Percentiles rank a stretch among this genome's conserved stretches.
phyloP scores from a whole-genome alignment of 2,329 filamentous ascomycete genomes.

The Rhytidhysteron rufulum region DNA sequence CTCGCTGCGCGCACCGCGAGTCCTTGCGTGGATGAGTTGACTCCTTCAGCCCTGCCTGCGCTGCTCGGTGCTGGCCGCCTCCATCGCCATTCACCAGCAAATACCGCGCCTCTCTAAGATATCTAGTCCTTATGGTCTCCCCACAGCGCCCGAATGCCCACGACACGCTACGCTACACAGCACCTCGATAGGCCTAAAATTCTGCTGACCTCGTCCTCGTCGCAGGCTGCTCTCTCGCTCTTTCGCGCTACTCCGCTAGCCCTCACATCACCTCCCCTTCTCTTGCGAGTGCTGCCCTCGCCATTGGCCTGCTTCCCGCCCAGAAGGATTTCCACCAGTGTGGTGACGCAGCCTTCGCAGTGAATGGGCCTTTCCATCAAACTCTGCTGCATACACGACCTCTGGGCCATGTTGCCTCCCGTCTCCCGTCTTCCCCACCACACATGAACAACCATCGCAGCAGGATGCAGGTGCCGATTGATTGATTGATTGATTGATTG shows the following conservation, averaged over 20 bases:
- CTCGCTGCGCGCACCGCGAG: no score
- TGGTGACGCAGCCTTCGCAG: conserved; percentile 12
- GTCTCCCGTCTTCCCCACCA: background rate
- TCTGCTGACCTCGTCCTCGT: no score
- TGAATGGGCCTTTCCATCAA: conserved; percentile 3
- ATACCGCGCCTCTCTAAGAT: no score
- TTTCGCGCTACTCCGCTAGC: conserved; percentile 4
- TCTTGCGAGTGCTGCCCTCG: background rate
- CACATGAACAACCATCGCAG: background rate
- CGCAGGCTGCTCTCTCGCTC: background rate
- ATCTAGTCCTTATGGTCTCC: no score
- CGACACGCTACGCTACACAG: no score
- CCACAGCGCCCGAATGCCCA: no score
- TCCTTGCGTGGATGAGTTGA: no score
- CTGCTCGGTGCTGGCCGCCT: no score
- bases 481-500: background rate
- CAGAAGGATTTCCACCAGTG: conserved; percentile 3
- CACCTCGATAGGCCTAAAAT: no score
- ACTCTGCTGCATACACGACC: background rate
- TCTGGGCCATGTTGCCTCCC: conserved; percentile 1
- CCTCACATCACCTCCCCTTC: background rate
- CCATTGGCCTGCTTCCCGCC: conserved; percentile 6
- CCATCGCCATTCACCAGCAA: no score
- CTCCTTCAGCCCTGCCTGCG: no score
- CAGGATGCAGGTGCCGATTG: background rate